Percentiles rank a stretch among this genome's conserved stretches.
These are phyloP conservation scores for Eremothecium sinecaudum DNA, from an alignment of 1,139 yeast species.

Conservation along the genomic window DNA sequence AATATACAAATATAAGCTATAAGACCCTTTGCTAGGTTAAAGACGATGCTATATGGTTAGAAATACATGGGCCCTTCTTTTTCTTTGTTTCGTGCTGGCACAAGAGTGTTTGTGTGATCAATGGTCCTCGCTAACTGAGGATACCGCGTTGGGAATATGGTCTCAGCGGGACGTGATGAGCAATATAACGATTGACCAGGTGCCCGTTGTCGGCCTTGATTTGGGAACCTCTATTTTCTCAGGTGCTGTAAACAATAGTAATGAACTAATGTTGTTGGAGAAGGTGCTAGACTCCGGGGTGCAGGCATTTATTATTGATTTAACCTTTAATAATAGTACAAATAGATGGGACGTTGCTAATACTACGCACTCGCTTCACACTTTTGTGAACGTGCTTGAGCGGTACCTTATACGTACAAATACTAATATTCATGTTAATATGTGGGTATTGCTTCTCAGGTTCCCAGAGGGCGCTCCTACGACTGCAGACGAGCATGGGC, in stretches of 20 bases:
- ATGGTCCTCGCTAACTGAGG: background rate
- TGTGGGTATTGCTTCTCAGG: constrained; percentile 45
- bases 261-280: constrained; percentile 35
- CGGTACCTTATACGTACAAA: constrained; percentile 41
- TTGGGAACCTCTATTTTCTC: constrained; percentile 42
- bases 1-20: too few species aligned
- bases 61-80: background rate
- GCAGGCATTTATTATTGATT: constrained; percentile 46
- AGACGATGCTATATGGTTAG: background rate
- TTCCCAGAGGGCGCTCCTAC: constrained; percentile 29
- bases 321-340: constrained; percentile 52
- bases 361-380: background rate
- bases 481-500: constrained; percentile 10
- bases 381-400: constrained; percentile 34
- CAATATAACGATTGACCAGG: constrained; percentile 48
- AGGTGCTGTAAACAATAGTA: constrained; percentile 41
- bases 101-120: background rate
- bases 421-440: constrained; percentile 45
- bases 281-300: constrained; percentile 43
- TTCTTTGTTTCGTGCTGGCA: background rate
- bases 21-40: too few species aligned
- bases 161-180: constrained; percentile 62
- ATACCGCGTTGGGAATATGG: constrained; percentile 20
- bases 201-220: constrained; percentile 50
- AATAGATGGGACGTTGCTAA: constrained; percentile 38